Evolutionary conservation across 371 early-diverging fungal genomes (phyloP).

Genomic region (Funneliformis caledonium): DNA sequence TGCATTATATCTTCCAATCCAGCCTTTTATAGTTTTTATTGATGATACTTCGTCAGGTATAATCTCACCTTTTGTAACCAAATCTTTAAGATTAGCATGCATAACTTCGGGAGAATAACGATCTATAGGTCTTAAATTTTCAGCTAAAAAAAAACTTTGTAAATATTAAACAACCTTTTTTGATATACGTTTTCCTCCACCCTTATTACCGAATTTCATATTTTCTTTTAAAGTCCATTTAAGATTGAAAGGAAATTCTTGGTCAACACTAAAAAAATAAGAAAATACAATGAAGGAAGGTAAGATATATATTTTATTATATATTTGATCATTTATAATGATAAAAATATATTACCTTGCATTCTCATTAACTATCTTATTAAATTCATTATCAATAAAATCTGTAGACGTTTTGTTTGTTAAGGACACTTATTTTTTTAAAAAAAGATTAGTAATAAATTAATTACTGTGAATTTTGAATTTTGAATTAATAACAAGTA

Average conservation of each 20-base stretch:
- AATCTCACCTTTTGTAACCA: neutral
- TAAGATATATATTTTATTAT: neutral
- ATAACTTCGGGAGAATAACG: neutral
- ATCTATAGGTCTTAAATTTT: neutral
- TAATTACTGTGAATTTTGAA: neutral
- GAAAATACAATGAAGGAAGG: neutral
- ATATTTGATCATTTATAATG: neutral
- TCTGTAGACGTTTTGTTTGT: no score
- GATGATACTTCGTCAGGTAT: neutral
- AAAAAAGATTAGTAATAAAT: neutral
- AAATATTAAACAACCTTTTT: slow-evolving; percentile 2
- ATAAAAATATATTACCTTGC: neutral
- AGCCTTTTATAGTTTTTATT: slow-evolving; percentile 12
- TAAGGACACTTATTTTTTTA: no score
- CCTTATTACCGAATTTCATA: neutral
- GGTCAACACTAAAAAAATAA: neutral
- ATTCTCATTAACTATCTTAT: no score
- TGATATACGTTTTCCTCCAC: neutral
- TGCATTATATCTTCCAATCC: slow-evolving; percentile 2
- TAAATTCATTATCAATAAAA: no score
- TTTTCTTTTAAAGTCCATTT: slow-evolving; percentile 12
- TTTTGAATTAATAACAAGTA: neutral
- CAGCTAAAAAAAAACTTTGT: neutral
- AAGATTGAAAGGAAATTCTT: neutral
- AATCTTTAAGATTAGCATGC: neutral